A percentile compares a stretch with the other conserved stretches of the same genome.
phyloP scores from a whole-genome alignment of 2,329 filamentous ascomycete genomes.

The Sphaerostilbella broomeana region DNA sequence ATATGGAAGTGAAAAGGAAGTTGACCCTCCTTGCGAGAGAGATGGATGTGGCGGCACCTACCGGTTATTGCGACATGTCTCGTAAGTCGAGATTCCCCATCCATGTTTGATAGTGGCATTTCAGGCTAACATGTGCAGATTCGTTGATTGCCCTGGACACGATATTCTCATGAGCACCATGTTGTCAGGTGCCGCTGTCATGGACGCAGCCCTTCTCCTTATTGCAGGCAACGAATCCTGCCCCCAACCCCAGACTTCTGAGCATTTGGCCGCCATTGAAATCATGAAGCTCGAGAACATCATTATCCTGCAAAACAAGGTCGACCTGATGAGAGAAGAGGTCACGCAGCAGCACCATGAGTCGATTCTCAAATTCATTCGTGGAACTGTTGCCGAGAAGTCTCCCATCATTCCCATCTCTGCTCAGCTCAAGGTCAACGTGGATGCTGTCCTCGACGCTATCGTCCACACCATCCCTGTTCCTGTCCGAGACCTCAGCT shows the following conservation, averaged over 20 bases:
- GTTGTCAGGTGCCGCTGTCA: conserved; percentile 98
- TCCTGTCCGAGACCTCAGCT: conserved; percentile 81
- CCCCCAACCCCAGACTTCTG: conserved; percentile 95
- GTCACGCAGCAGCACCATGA: conserved; percentile 90
- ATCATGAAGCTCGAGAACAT: conserved; percentile 99
- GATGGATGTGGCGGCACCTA: conserved; percentile 87
- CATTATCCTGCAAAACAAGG: conserved; percentile 99
- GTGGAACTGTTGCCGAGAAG: conserved; percentile 92
- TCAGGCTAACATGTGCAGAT: conserved; percentile 43
- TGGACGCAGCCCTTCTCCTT: conserved; percentile 93
- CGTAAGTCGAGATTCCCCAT: conserved; percentile 51
- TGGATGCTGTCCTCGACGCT: conserved; percentile 94
- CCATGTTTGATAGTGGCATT: conserved; percentile 1
- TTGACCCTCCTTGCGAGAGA: conserved; percentile 91
- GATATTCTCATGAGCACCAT: conserved; percentile 99
- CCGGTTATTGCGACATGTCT: conserved; percentile 82
- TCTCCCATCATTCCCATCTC: conserved; percentile 94
- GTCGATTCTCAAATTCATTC: conserved; percentile 96
- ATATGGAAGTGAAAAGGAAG: conserved; percentile 98
- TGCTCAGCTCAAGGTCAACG: conserved; percentile 98
- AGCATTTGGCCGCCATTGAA: conserved; percentile 97
- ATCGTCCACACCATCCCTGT: conserved; percentile 94
- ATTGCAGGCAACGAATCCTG: conserved; percentile 98
- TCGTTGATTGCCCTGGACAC: conserved; percentile 98
- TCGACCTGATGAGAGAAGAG: conserved; percentile 96